phyloP scores from a whole-genome alignment of 179 eudicot genomes.

The Beta macrorhiza region DNA sequence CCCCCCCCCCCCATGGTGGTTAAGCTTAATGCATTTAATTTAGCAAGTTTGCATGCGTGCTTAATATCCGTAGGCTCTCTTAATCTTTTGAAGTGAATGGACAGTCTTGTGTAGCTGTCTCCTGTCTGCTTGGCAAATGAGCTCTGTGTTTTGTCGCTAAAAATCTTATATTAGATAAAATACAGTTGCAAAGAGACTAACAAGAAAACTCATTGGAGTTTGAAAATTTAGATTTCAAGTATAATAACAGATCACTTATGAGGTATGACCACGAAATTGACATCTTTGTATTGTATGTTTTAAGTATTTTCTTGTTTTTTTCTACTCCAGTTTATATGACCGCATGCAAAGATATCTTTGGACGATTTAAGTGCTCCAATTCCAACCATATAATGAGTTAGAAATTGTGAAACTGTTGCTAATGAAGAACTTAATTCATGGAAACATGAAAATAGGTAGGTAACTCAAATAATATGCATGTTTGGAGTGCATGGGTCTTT shows the following conservation, averaged over 20 bases:
- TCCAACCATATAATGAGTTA: background rate
- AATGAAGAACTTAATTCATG: background rate
- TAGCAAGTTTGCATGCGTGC: background rate
- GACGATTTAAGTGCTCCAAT: background rate
- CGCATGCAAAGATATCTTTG: background rate
- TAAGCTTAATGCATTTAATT: background rate
- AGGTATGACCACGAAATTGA: background rate
- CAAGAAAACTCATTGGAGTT: background rate
- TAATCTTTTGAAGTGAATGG: background rate
- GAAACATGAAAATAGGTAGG: constrained; percentile 13
- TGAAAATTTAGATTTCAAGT: background rate
- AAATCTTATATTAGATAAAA: background rate
- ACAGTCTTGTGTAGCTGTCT: background rate
- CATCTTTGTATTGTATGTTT: background rate
- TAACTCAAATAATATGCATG: background rate
- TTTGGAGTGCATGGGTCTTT: constrained; percentile 2
- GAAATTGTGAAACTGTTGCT: background rate
- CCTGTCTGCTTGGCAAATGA: background rate
- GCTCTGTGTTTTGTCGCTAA: background rate
- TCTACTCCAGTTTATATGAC: background rate
- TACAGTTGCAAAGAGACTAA: background rate
- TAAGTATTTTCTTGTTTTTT: constrained; percentile 3
- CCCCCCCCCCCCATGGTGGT: background rate
- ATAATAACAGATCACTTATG: background rate
- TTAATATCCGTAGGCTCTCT: background rate